Evolutionary conservation across 805 yeast species (phyloP).

Genomic region (Teunomyces barrocoloradensis): DNA sequence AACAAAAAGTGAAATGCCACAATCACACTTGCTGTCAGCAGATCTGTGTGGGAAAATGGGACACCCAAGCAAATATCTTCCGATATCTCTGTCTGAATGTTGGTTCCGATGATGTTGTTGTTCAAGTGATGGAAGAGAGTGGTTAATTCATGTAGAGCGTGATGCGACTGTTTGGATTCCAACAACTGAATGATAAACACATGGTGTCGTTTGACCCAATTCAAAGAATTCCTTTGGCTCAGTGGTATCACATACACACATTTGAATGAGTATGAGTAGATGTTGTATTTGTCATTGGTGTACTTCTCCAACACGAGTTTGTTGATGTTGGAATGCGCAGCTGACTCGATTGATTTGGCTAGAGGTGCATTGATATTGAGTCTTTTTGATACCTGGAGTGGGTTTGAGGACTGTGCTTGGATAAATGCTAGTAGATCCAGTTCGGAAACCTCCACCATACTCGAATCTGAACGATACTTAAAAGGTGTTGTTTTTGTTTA

Average conservation of each 20-base stretch:
- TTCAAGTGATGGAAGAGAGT: constrained; percentile 9
- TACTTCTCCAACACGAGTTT: not conserved
- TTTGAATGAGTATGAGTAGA: constrained; percentile 14
- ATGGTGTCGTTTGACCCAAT: constrained; percentile 25
- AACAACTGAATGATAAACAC: constrained; percentile 23
- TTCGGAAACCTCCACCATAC: constrained; percentile 2
- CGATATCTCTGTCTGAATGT: not conserved
- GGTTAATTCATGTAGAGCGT: constrained; percentile 11
- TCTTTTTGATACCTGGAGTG: constrained; percentile 9
- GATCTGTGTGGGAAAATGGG: constrained; percentile 4
- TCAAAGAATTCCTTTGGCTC: constrained; percentile 5
- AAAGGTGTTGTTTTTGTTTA: not conserved
- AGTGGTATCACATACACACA: constrained; percentile 15
- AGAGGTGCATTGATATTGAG: constrained; percentile 9
- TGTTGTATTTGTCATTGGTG: constrained; percentile 4
- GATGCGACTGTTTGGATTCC: constrained; percentile 12
- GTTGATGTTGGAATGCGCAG: constrained; percentile 8
- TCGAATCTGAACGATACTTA: not conserved
- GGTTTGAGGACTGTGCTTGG: constrained; percentile 3
- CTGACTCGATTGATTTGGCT: constrained; percentile 8
- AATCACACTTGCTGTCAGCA: constrained; percentile 10
- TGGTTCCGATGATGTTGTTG: constrained; percentile 8
- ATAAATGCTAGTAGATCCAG: constrained; percentile 8
- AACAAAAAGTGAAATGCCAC: constrained; percentile 29
- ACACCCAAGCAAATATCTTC: constrained; percentile 9